Evolutionary conservation across 2,329 filamentous ascomycete species (phyloP), one percentile per base, ranked within the genome.

Genomic region (Purpureocillium takamizusanense): DNA sequence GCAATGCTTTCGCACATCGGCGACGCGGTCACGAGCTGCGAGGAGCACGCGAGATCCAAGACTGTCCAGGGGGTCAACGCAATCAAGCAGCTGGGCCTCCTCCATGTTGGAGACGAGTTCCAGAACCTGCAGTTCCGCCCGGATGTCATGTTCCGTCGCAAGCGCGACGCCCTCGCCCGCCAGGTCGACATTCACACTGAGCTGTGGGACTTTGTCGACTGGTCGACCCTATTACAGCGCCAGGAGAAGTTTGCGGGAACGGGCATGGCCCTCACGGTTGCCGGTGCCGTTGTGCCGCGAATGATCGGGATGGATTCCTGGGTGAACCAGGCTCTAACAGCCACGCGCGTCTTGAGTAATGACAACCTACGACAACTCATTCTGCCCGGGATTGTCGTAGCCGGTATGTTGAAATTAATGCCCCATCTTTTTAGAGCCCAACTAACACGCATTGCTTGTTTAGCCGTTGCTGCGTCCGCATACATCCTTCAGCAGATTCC

Each of bases 241-340:
- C 90, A 97, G 58, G 92, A 98, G 62, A 98, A 97, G 70, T 73
- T 94, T 40, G 89, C 90, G 6, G 87, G 90, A 30, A 94, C 89
- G 3, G 85, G 92, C 46, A 89, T 98, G 83, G 92, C 90, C 6
- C 72, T 98, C 54, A 98, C 92, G 1, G 76, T 95, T 28, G 85
- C 85, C 9, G 89, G 87, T 40, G 86, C 94, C 2, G 70, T 97
- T 4, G 87, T 90, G 40, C 78, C 83, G 35, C 76, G 87, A 35
- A 72, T 92, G 53, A 67, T 98, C 30, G 87, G 89, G 42, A 84
- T 88, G 44, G 79, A 84, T 49, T 81, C 84, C 36, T 97, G 90
- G 88, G 67, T 95, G 49, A 90, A 97, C 56, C 86, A 90, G 46
- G 83, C 85, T 2, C 61, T 95, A 37, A 85, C 83, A 45, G 86